Evolutionary conservation across 2,329 filamentous ascomycete genomes (phyloP), one percentile per base, ranked within the genome.

Genomic region (Anthostomella pinea): DNA sequence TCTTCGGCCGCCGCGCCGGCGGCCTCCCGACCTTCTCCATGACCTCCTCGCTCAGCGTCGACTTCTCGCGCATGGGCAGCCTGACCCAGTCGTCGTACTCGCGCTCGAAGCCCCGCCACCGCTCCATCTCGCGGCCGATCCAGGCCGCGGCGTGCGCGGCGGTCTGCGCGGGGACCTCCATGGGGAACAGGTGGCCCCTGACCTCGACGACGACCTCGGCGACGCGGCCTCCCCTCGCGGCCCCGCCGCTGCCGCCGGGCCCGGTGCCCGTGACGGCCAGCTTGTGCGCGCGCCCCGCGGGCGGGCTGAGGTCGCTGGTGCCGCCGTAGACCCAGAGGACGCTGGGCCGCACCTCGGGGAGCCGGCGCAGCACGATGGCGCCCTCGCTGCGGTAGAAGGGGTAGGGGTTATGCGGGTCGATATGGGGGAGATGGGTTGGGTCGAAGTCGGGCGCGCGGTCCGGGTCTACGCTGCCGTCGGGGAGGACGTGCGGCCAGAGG

Each of bases 101-200:
- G 19, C 62, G 62, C 60, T 83, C 73, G 50, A 83, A 74, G 3
- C 53, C 59, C 45, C 69, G 64, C 78, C 81, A 85, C 18, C 67
- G 60, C 26, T 63, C 57, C 45, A 85, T 46, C 56, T 84, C 79
- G n/a, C 55, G 52, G 0, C 60, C 68, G 37, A 86, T 60, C 70
- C 80, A 87, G 17, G 58, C 55, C 0, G 73, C 74, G 0, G 76
- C 72, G 13, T 74, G 61, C 39, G 75, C 67, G 2, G 87, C 90
- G 44, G 82, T 85, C 52, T 77, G 69, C 2, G 54, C 66, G 0
- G 86, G 85, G 24, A 77, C 75, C 62, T 95, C 89, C 77, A 95
- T 86, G 0, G 90, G 84, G 18, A 96, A 77, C 26, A 96, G 62
- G 61, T 97, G 91, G 0, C 90, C 88, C 5, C 73, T 70, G 0